Conservation (phyloP, 208 protist species). For the Herpetomonas muscarum region DNA sequence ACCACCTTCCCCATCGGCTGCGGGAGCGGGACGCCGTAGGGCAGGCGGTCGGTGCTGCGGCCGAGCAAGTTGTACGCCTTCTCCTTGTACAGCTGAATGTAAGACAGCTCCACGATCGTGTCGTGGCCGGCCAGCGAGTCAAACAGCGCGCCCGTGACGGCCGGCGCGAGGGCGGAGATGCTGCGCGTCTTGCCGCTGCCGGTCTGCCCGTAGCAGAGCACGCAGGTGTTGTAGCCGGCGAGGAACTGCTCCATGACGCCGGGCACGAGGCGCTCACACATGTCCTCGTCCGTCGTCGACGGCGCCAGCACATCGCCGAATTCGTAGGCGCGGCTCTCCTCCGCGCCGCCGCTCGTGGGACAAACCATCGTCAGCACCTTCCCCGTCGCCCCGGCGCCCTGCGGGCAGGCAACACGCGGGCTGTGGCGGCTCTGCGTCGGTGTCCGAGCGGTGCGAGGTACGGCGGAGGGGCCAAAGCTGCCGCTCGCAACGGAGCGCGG, state of each 20-base stretch:
- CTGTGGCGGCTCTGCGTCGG: not conserved
- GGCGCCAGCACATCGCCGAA: slow-evolving; percentile 58
- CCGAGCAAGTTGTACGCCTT: slow-evolving; percentile 64
- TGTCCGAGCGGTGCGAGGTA: not conserved
- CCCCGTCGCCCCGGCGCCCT: not conserved
- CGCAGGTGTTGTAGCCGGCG: slow-evolving; percentile 47
- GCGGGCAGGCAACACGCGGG: not conserved
- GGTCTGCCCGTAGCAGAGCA: slow-evolving; percentile 64
- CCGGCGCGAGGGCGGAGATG: slow-evolving; percentile 47
- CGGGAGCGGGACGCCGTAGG: slow-evolving; percentile 18
- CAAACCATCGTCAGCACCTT: not conserved
- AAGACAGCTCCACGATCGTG: slow-evolving; percentile 71
- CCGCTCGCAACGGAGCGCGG: not conserved
- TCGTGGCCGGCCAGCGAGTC: slow-evolving; percentile 27
- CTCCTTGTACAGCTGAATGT: slow-evolving; percentile 77
- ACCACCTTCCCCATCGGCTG: slow-evolving; percentile 23
- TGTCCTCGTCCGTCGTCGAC: slow-evolving; percentile 32
- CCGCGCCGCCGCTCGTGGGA: not conserved
- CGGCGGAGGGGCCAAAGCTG: not conserved
- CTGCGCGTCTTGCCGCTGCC: slow-evolving; percentile 64
- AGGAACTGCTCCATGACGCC: slow-evolving; percentile 52
- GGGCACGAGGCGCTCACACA: slow-evolving; percentile 53
- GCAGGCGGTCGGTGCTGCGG: slow-evolving; percentile 5
- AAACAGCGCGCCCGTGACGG: slow-evolving; percentile 43
- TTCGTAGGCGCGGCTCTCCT: slow-evolving; percentile 38